Base-by-base conservation (phyloP, 495 filamentous ascomycete genomes). In the Aspergillus sclerotiicarbonarius region DNA sequence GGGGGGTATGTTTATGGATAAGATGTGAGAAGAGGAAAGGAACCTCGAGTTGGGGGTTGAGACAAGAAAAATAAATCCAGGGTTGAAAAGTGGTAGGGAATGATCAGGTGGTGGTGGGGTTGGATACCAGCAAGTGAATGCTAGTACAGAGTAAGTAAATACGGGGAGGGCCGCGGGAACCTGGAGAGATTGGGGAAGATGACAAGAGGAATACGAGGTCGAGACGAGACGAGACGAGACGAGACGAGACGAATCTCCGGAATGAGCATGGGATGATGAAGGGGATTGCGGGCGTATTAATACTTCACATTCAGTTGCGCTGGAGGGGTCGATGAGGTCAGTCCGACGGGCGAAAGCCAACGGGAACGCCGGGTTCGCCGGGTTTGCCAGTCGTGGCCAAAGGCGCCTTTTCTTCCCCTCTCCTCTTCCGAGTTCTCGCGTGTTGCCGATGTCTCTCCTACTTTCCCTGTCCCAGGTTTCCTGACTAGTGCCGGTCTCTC, bases 261-360 rank as follows among this genome's bases (percentile, higher is more conserved):
- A 49, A 45, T 8, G 20, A 44, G 25, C n/a, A 15, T 43, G 19
- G 16, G 9, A 30, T 19, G 33, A 25, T 18, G 21, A n/a, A 32
- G 46, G 45, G 44, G 33, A 58, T 52, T n/a, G 56, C 32, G 44
- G 49, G 56, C 59, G 58, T 57, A 59, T 53, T 54, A 53, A 54
- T 57, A 54, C 56, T 54, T 44, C 39, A 60, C 10, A 59, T 41
- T 39, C 21, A 51, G 56, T 62, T 54, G 57, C 60, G 53, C 64
- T 41, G 64, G 67, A 58, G 67, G 65, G 66, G 61, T 69, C 61
- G 63, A 73, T 74, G 70, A 76, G 70, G 71, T 74, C 71, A 74
- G 69, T 67, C 46, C n/a, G 46, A 54, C 57, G 60, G 52, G 47
- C 57, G 57, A 54, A 46, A 57, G 53, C 59, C 52, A 59, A 61